These are phyloP conservation scores for Lomentospora prolificans DNA, from an alignment of 2,329 filamentous ascomycete species.

Conservation along the genomic window DNA sequence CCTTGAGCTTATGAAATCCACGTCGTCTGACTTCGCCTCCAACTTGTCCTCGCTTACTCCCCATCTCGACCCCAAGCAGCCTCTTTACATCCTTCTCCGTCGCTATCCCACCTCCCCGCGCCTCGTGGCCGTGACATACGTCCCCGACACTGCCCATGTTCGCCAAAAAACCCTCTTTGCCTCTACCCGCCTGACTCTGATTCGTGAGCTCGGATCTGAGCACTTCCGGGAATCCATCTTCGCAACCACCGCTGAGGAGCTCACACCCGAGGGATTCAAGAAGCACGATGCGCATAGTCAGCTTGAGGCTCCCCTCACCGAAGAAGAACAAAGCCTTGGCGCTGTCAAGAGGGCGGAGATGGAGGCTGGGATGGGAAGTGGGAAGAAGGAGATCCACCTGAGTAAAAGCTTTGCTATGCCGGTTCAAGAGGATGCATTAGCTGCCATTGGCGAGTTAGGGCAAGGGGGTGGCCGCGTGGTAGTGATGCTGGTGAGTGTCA, in stretches of 20 bases:
- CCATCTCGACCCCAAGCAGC: constrained; percentile 55
- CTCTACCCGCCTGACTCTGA: constrained; percentile 63
- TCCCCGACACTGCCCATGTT: constrained; percentile 69
- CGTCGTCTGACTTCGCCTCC: constrained; percentile 46
- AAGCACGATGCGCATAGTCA: constrained; percentile 60
- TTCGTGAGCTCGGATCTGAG: constrained; percentile 68
- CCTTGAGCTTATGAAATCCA: constrained; percentile 37
- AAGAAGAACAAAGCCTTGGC: constrained; percentile 63
- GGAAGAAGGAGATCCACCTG: constrained; percentile 46
- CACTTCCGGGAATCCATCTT: constrained; percentile 71
- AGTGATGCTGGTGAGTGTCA: constrained; percentile 53
- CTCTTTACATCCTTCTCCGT: constrained; percentile 67
- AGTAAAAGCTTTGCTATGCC: constrained; percentile 49
- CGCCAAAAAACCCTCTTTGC: constrained; percentile 84
- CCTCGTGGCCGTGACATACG: constrained; percentile 65
- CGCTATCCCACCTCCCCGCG: constrained; percentile 47
- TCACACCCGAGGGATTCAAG: constrained; percentile 59
- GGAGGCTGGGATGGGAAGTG: constrained; percentile 61
- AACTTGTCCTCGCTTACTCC: constrained; percentile 55
- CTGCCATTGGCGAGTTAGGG: constrained; percentile 51
- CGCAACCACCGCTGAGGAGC: constrained; percentile 57
- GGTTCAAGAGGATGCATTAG: constrained; percentile 52
- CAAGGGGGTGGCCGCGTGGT: constrained; percentile 39
- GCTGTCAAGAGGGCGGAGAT: constrained; percentile 69
- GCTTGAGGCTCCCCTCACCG: constrained; percentile 61